phyloP scores from a whole-genome alignment of 768 basidiomycete genomes.

The Macrolepiota dolichaula region DNA sequence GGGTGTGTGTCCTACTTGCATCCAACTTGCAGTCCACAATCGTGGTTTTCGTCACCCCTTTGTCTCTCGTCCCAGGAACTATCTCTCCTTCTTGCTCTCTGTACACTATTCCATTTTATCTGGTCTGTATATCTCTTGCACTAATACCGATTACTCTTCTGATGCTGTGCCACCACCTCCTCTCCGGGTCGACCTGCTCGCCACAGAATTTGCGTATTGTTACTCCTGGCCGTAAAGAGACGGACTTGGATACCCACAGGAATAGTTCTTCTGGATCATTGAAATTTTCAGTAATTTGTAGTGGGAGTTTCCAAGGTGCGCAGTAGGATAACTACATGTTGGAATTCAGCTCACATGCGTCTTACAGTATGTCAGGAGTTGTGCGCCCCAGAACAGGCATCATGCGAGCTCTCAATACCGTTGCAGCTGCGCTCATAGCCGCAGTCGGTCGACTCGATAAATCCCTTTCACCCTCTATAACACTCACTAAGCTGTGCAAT shows the following conservation, averaged over 20 bases:
- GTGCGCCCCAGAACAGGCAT: not conserved
- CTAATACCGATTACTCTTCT: not conserved
- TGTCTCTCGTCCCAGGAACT: not conserved
- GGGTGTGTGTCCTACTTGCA: constrained; percentile 1
- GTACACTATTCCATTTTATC: not conserved
- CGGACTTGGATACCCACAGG: not conserved
- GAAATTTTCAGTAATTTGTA: not conserved
- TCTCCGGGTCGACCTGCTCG: not conserved
- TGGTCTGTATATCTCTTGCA: not conserved
- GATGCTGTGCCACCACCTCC: not conserved
- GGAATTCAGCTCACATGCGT: not conserved
- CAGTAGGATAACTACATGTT: not conserved
- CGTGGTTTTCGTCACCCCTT: not conserved
- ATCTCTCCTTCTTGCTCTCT: not conserved
- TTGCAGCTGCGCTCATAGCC: constrained; percentile 47
- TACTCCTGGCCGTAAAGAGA: not conserved
- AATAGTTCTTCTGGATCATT: not conserved
- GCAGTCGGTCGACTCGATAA: constrained; percentile 72
- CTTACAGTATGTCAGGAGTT: not conserved
- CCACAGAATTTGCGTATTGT: not conserved
- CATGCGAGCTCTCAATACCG: constrained; percentile 4
- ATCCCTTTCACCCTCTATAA: constrained; percentile 68
- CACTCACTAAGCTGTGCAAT: constrained; percentile 52
- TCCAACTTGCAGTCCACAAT: constrained; percentile 8
- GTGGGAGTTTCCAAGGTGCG: constrained; percentile 1